These are phyloP conservation scores for Aphanomyces stellatus DNA, from an alignment of 352 stramenopile genomes.

Conservation along the genomic window DNA sequence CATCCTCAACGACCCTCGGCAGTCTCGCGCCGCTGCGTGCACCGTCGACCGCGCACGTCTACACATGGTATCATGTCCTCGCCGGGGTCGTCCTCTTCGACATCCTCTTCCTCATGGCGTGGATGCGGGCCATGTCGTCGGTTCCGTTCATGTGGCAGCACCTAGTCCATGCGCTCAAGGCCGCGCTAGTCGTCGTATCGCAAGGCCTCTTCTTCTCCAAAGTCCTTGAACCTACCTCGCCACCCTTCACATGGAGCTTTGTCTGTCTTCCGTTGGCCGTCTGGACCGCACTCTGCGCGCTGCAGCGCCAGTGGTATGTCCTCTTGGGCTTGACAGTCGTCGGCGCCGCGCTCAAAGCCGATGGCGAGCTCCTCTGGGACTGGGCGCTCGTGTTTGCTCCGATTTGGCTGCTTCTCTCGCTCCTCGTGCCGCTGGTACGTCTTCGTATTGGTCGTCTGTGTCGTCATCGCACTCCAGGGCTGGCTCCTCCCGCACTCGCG, in stretches of 20 bases:
- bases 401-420: not conserved
- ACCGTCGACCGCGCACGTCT: not conserved
- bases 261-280: not conserved
- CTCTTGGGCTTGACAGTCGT: not conserved
- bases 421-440: not conserved
- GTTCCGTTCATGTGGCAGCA: not conserved
- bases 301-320: not conserved
- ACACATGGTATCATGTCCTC: conserved; percentile 8
- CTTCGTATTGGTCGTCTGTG: not conserved
- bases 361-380: not conserved
- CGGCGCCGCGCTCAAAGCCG: not conserved
- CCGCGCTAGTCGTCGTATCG: not conserved
- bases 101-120: not conserved
- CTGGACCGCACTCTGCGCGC: not conserved
- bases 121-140: not conserved
- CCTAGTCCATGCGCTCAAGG: not conserved
- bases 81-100: not conserved
- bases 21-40: not conserved
- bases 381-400: not conserved
- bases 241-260: not conserved
- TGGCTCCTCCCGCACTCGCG: not conserved
- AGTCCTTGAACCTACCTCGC: not conserved
- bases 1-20: not conserved
- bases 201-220: not conserved
- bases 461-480: not conserved